Evolutionary conservation across 352 stramenopile species (phyloP), one percentile per base, ranked within the genome.

Genomic region (Globisporangium nunn): DNA sequence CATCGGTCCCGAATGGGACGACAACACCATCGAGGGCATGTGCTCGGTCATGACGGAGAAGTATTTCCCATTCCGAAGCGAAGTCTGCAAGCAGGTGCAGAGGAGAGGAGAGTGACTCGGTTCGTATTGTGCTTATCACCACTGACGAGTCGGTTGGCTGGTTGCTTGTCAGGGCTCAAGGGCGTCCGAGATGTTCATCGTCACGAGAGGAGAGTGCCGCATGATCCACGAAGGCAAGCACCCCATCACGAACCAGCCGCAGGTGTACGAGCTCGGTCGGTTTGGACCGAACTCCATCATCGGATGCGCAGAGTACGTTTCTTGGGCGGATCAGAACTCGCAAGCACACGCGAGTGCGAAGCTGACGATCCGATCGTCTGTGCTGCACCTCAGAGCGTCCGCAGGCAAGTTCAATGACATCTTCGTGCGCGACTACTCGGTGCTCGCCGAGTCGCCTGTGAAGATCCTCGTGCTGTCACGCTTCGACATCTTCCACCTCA

Each of bases 1-100:
- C 50, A 78, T 78, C 31, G 83, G 83, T 1, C 68, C 77, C 8
- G 83, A 88, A 29, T 93, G 83, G 83, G 80, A 93, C 59, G 74
- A 81, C 58, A 84, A 83, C 40, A 93, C 81, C 39, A 88, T 93
- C 48, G 77, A 91, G 59, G 79, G 76, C 33, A 91, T 93, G 81
- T 93, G 83, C 47, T 85, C 78, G 0, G 83, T 93, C 39, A 93
- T 93, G 83, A 78, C 73, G 1, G 83, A 93, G 51, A 93, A 93
- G 54, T 86, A 88, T 50, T 75, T 91, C 46, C 66, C 83, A 1
- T 91, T 78, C 47, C 67, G 63, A 37, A 70, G 73, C 15, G 81
- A 90, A 59, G 83, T 93, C 35, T 93, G 80, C 65, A 88, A 89
- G 50, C 83, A 93, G 70, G 76, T 85, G 49, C 18, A 17, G 18